Evolutionary conservation across 2,329 filamentous ascomycete species (phyloP), one percentile per base, ranked within the genome.

Genomic region (Colletotrichum simmondsii): DNA sequence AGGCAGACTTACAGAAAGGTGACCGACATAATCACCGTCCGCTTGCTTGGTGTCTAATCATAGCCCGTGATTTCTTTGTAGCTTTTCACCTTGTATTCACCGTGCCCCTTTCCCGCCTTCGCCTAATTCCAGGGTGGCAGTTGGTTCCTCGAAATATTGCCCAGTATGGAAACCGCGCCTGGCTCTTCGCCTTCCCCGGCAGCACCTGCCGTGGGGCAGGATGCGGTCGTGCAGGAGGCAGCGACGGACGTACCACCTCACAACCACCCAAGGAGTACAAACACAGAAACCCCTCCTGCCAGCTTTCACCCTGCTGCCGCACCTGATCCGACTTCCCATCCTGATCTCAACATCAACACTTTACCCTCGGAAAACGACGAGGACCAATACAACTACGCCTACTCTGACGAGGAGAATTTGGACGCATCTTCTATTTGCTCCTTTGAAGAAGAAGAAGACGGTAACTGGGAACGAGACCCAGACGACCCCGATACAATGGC

Each of bases 361-460:
- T 70, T 60, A 60, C 54, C 46, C 46, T 70, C 66, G 59, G 67
- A 72, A 26, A 4, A 69, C 59, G 24, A 69, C 59, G 70, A 65
- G 65, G 66, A 70, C 46, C 70, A 72, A 35, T 65, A 70, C 70
- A 60, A 32, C 65, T 72, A 70, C 70, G 49, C 54, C 32, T 61
- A 70, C 22, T 72, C 65, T 54, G 66, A 70, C 59, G 70, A 72
- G 42, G 66, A 70, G 59, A 35, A 56, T 59, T 70, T 70, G 70
- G 70, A 72, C 66, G 14, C 66, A 61, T 72, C 66, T n/a, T 72
- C 70, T 69, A 70, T 65, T 46, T 72, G 70, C 32, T 72, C 70
- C 60, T 72, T 60, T 37, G 70, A 72, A 70, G 60, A 69, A 49
- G 71, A 73, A 71, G 71, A 73, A 53, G 68, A 71, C 71, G 61